phyloP scores from a whole-genome alignment of 2,329 filamentous ascomycete genomes.

The Fusarium concolor region DNA sequence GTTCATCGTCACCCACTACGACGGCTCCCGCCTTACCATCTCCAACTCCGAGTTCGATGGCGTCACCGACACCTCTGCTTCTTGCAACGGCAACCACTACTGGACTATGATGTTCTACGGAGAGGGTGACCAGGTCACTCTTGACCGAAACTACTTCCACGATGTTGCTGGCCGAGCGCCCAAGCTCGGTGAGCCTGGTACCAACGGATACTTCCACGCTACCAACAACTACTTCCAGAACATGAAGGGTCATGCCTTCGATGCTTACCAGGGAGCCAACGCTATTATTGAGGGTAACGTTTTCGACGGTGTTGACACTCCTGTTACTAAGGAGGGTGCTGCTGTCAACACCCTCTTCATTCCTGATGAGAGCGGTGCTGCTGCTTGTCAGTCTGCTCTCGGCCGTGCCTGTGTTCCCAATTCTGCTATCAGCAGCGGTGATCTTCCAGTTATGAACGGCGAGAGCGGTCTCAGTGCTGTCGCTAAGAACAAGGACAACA shows the following conservation, averaged over 20 bases:
- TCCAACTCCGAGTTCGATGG: constrained; percentile 56
- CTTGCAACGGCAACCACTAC: constrained; percentile 50
- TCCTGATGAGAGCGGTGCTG: constrained; percentile 28
- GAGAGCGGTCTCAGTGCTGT: constrained; percentile 35
- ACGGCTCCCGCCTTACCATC: constrained; percentile 50
- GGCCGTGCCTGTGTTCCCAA: constrained; percentile 42
- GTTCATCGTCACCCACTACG: constrained; percentile 54
- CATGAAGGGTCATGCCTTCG: constrained; percentile 59
- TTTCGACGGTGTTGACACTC: constrained; percentile 44
- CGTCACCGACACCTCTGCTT: constrained; percentile 46
- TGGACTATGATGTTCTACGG: constrained; percentile 51
- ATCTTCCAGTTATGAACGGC: constrained; percentile 36
- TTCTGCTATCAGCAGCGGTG: constrained; percentile 39
- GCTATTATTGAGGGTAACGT: constrained; percentile 47
- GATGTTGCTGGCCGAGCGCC: constrained; percentile 46
- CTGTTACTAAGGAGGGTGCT: constrained; percentile 51
- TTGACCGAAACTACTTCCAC: constrained; percentile 47
- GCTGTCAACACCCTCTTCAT: constrained; percentile 35
- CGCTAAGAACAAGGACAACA: constrained; percentile 30
- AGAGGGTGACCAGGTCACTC: constrained; percentile 42
- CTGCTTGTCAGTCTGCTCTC: constrained; percentile 36
- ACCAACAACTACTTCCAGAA: constrained; percentile 47
- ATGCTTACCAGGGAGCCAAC: constrained; percentile 57
- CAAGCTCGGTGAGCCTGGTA: constrained; percentile 47
- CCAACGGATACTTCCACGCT: constrained; percentile 41